Conservation (phyloP, 176 grass and related monocot genomes). For the Oryza glaberrima region DNA sequence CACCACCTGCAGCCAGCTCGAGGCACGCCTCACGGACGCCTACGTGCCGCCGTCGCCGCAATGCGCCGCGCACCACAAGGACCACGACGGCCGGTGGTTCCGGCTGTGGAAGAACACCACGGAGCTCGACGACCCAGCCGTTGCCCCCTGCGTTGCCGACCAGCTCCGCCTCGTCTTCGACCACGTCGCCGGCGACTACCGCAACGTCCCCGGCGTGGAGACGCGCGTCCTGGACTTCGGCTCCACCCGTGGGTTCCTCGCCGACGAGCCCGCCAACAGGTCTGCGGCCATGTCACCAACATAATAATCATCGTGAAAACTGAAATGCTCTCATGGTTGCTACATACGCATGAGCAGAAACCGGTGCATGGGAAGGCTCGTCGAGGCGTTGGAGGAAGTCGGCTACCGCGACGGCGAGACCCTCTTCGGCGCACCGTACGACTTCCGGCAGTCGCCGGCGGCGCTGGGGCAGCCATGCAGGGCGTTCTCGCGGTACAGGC, state of each 20-base stretch:
- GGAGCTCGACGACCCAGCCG: not conserved
- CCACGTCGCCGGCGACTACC: slow-evolving; percentile 7
- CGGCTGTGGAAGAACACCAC: slow-evolving; percentile 42
- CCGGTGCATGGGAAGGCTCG: slow-evolving; percentile 5
- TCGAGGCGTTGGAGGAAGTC: slow-evolving; percentile 13
- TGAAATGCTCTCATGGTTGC: too few species aligned
- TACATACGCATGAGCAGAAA: not conserved
- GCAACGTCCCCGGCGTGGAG: slow-evolving; percentile 1
- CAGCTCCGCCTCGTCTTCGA: slow-evolving; percentile 39
- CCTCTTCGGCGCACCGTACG: slow-evolving; percentile 57
- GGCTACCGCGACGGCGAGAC: slow-evolving; percentile 44
- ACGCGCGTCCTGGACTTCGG: slow-evolving; percentile 33
- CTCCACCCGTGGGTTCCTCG: slow-evolving; percentile 25
- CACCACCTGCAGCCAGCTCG: slow-evolving; percentile 33
- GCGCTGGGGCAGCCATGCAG: slow-evolving; percentile 27
- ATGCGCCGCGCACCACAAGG: not conserved
- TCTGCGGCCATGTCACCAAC: too few species aligned
- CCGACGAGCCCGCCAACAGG: not conserved
- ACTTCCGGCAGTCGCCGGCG: slow-evolving; percentile 46
- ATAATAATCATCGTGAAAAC: too few species aligned
- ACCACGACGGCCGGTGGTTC: slow-evolving; percentile 22
- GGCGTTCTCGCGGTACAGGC: not conserved
- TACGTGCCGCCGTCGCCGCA: slow-evolving; percentile 20
- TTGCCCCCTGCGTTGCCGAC: slow-evolving; percentile 8
- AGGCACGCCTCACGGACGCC: slow-evolving; percentile 28